Evolutionary conservation across 2,329 filamentous ascomycete genomes (phyloP), one percentile per base, ranked within the genome.

Genomic region (Clonostachys rosea): DNA sequence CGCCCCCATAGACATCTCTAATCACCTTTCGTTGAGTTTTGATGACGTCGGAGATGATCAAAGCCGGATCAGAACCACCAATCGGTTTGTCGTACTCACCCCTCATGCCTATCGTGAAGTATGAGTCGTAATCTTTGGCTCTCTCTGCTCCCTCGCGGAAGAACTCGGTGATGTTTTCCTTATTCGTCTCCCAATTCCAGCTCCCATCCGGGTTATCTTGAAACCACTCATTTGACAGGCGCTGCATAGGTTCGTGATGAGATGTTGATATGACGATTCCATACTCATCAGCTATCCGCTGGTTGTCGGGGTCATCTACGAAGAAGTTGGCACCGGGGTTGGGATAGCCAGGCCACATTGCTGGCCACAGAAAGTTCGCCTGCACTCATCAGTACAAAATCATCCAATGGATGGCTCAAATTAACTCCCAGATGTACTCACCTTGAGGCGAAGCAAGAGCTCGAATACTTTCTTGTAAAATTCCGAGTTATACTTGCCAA

Each of bases 361-460:
- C 81, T 1, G 82, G 83, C 83, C 83, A 86, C 46, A 86, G 65
- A 52, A 83, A 86, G 57, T 86, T 86, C 3, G 80, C 36, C 36
- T 39, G 36, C 12, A 39, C 17, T n/a, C 17, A 39, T 39, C 10
- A 39, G 36, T 5, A n/a, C 14, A 10, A n/a, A 8, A 3, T 11
- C 7, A 39, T 39, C 12, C 11, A 4, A 4, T 30, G 1, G 9
- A 4, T 30, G 8, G 24, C 24, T 8, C 9, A 30, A 4, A 30
- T 30, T 30, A 10, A 10, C 10, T 9, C 24, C 4, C 36, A 8
- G 36, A 3, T 8, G 13, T 14, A 20, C 34, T 17, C 30, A 47
- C 54, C 56, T 73, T 76, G 17, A 83, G 68, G 13, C 82, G 68
- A 5, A 85, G 67, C 2, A 84, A 63, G 6, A 87, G 68, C 55